phyloP scores from a whole-genome alignment of 2,329 filamentous ascomycete genomes.

The Colletotrichum sp. region DNA sequence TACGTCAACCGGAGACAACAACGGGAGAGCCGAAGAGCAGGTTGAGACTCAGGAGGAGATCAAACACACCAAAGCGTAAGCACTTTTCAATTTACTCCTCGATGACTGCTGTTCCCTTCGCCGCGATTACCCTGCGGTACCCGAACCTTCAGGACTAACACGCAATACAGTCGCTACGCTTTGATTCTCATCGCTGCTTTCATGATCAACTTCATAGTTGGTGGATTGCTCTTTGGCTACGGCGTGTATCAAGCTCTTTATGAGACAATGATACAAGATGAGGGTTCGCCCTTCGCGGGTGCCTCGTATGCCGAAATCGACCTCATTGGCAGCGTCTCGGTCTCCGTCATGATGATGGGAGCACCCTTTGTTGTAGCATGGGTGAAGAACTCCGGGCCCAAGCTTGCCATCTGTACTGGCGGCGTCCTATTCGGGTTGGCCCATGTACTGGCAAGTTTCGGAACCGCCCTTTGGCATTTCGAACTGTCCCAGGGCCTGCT shows the following conservation, averaged over 20 bases:
- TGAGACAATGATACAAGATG: not conserved
- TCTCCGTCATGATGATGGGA: not conserved
- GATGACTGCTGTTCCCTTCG: too few species aligned
- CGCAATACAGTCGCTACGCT: not conserved
- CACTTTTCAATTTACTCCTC: too few species aligned
- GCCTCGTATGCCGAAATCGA: not conserved
- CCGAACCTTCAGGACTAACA: fast-evolving
- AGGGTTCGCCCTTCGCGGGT: fast-evolving
- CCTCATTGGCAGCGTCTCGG: not conserved
- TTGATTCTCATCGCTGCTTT: not conserved
- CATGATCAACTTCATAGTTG: not conserved
- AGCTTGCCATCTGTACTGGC: not conserved
- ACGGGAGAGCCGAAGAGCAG: fast-evolving
- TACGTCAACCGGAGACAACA: not conserved
- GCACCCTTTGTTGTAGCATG: not conserved
- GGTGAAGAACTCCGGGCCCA: not conserved
- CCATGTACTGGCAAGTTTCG: not conserved
- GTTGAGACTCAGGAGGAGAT: not conserved
- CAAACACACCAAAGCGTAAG: not conserved
- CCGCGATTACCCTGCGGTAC: too few species aligned
- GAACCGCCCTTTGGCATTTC: not conserved
- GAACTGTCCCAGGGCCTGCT: slow-evolving; percentile 25
- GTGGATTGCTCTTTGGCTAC: not conserved
- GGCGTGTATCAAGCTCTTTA: not conserved
- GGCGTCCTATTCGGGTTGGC: not conserved